Base-by-base conservation (phyloP, 176 grass and related monocot genomes). In the Olyra latifolia region DNA sequence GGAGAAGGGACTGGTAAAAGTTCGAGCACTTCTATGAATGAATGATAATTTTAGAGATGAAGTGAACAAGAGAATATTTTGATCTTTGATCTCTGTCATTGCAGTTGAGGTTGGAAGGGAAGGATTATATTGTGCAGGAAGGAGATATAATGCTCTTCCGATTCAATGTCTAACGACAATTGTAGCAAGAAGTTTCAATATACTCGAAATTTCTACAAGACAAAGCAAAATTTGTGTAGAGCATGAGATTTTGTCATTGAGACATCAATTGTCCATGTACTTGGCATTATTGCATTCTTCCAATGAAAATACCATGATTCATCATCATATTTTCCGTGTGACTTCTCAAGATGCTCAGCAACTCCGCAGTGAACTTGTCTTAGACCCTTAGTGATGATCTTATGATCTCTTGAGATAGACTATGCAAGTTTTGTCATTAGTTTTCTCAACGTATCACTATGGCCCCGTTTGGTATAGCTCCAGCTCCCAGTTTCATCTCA, bases 141-240 rank as follows among this genome's bases (percentile, higher is more conserved):
- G 96, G 96, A 70, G 96, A 98, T 61, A 86, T 98, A 43, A 95
- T 98, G 92, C 92, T 98, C 63, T 98, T 98, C 84, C 82, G 96
- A 57, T 98, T 98, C 77, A 98, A 98, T 58, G 92, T 98, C 35
- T 98, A 66, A 98, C 25, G 57, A 74, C 1, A 71, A 41, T 70
- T 71, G 6, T 39, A 46, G 38, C 54, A 47, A 52, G 11, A 56
- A 47, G 10, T 61, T 71, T 13, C 38, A 69, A 8, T 54, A 48
- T 67, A 64, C 32, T 13, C 7, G 45, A 64, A 66, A 41, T 81
- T 81, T 56, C 27, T 56, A 77, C 76, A 70, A 49, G 81, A 35
- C 44, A 49, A 16, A 30, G 27, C 30, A 77, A 19, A 40, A 27
- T 56, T 76, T 83, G 14, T 27, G 45, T 42, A 53, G 46, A 70